Evolutionary conservation across 1,284 basidiomycete species (phyloP).

Genomic region (Cutaneotrichosporon sp.): DNA sequence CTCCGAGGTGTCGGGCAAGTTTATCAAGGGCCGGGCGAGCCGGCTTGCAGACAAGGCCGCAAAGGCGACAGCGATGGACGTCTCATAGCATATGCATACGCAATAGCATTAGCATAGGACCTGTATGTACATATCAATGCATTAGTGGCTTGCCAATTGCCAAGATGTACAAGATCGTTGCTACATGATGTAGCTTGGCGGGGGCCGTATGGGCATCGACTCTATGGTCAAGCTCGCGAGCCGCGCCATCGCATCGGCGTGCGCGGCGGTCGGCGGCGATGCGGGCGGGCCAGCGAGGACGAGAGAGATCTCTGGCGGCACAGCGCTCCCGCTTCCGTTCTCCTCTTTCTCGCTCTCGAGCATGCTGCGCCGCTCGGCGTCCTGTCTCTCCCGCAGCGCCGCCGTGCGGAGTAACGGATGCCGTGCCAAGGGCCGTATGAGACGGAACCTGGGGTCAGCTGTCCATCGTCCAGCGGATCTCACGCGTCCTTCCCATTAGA

Average conservation of each 20-base stretch:
- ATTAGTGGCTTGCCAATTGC: neutral
- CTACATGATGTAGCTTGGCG: constrained; percentile 10
- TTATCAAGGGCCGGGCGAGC: constrained; percentile 6
- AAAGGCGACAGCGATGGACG: neutral
- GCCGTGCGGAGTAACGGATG: constrained; percentile 6
- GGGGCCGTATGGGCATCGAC: neutral
- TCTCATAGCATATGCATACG: neutral
- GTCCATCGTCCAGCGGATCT: constrained; percentile 21
- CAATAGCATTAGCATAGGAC: neutral
- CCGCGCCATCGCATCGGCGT: neutral
- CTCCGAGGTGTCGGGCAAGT: constrained; percentile 7
- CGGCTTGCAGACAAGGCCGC: constrained; percentile 14
- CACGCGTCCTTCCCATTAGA: constrained; percentile 65
- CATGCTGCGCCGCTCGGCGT: neutral
- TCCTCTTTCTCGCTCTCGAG: neutral
- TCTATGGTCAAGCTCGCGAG: neutral
- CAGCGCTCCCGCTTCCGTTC: neutral
- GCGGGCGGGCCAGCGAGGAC: constrained; percentile 2
- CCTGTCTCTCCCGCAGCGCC: neutral
- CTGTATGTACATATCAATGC: constrained; percentile 7
- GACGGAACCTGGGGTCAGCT: constrained; percentile 8
- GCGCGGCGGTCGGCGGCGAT: neutral
- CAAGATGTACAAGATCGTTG: neutral
- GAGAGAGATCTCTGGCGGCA: constrained; percentile 6
- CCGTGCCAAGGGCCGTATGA: neutral